Conservation (phyloP, 441 rosid species). For the Gossypium gossypioides region DNA sequence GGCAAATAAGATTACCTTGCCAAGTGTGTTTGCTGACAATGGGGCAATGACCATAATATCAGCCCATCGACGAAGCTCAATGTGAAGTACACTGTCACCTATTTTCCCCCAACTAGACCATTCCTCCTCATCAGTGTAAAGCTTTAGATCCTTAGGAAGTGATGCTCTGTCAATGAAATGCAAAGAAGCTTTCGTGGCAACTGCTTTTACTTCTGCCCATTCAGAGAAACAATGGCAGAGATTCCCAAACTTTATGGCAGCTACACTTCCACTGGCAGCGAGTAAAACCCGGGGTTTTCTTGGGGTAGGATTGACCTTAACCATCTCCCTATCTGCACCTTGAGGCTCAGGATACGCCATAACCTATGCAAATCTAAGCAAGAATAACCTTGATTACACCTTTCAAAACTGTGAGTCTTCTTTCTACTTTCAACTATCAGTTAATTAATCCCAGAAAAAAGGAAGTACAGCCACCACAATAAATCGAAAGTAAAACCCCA, state of each 20-base stretch:
- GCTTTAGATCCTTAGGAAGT: conserved; percentile 52
- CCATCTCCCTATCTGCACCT: conserved; percentile 10
- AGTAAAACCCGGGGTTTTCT: conserved; percentile 57
- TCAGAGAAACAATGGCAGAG: conserved; percentile 67
- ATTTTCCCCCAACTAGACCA: conserved; percentile 73
- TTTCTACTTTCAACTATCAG: background rate
- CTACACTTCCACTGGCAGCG: conserved; percentile 84
- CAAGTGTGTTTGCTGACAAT: conserved; percentile 75
- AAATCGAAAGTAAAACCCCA: background rate
- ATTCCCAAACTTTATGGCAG: conserved; percentile 77
- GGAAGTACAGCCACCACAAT: background rate
- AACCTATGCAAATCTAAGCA: background rate
- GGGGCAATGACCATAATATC: conserved; percentile 83
- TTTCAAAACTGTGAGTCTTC: background rate
- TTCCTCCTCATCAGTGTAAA: conserved; percentile 73
- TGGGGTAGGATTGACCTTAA: conserved; percentile 20
- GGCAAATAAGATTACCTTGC: conserved; percentile 38
- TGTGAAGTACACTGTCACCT: conserved; percentile 73
- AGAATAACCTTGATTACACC: background rate
- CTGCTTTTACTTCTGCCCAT: conserved; percentile 85
- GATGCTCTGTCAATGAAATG: conserved; percentile 61
- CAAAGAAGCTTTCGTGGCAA: conserved; percentile 55
- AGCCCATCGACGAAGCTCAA: conserved; percentile 81
- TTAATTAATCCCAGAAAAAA: background rate
- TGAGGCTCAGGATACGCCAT: conserved; percentile 12